A percentile compares a stretch with the other conserved stretches of the same genome.
phyloP scores from a whole-genome alignment of 139 green algal genomes.

The Eudorina sp. region DNA sequence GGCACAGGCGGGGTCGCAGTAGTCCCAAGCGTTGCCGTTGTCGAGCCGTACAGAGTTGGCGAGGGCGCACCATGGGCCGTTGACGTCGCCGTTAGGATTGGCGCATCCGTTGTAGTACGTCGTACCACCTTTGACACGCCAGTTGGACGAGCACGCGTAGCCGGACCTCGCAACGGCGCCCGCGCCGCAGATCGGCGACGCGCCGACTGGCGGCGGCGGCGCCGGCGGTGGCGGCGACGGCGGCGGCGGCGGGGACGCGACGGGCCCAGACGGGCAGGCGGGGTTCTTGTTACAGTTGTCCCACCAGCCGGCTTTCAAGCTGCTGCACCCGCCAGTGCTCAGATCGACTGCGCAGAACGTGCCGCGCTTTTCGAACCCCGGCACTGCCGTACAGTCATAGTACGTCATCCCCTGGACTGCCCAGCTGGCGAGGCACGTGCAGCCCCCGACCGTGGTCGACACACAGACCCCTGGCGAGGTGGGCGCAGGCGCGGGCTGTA shows the following conservation, averaged over 20 bases:
- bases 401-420: not conserved
- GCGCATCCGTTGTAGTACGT: constrained; percentile 14
- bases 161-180: not conserved
- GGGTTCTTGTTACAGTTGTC: not conserved
- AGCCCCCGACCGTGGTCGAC: not conserved
- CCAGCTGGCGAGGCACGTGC: not conserved
- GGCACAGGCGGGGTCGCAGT: constrained; percentile 8
- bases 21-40: constrained; percentile 11
- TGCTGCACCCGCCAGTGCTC: not conserved
- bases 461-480: too few relatives aligned
- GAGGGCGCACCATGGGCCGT: constrained; percentile 10
- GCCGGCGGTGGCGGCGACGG: not conserved
- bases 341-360: not conserved
- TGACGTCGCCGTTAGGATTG: constrained; percentile 31
- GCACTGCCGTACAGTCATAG: not conserved
- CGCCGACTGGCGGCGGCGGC: too few relatives aligned
- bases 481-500: not conserved
- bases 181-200: not conserved
- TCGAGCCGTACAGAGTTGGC: too few relatives aligned
- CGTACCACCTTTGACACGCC: not conserved
- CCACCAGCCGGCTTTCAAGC: constrained; percentile 8
- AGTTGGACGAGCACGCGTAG: not conserved
- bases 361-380: too few relatives aligned
- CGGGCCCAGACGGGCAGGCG: not conserved
- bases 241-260: not conserved